These are phyloP conservation scores for Monosporozyma yasuniensis DNA, from an alignment of 805 yeast genomes.

Conservation along the genomic window DNA sequence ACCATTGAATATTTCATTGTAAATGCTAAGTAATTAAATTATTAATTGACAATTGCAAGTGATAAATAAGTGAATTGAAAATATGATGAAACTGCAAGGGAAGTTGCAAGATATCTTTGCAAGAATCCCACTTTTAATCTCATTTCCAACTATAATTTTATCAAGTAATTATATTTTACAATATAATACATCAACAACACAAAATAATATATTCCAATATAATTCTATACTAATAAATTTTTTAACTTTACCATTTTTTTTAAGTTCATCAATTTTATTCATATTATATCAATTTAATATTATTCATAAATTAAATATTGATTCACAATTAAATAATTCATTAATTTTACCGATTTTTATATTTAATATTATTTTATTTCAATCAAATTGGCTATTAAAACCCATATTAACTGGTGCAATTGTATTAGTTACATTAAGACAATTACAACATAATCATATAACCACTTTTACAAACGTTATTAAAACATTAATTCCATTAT, in stretches of 20 bases:
- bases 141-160: constrained; percentile 27
- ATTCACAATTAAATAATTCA: not conserved
- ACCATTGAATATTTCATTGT: no score
- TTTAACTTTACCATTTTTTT: not conserved
- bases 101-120: constrained; percentile 14
- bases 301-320: not conserved
- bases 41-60: no score
- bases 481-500: not conserved
- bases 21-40: no score
- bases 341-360: constrained; percentile 2
- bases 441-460: constrained; percentile 1
- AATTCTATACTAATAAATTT: not conserved
- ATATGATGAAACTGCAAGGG: not conserved
- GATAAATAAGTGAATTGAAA: not conserved
- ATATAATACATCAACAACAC: no score
- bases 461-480: not conserved
- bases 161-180: constrained; percentile 22
- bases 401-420: constrained; percentile 14
- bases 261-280: not conserved
- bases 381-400: constrained; percentile 7
- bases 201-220: not conserved
- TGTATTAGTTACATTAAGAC: constrained; percentile 11
- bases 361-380: constrained; percentile 3
- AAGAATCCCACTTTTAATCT: constrained; percentile 24
- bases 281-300: not conserved